A percentile compares a stretch with the other conserved stretches of the same genome.
Evolutionary conservation across 768 basidiomycete species (phyloP).

Genomic region (Hydnum rufescens): DNA sequence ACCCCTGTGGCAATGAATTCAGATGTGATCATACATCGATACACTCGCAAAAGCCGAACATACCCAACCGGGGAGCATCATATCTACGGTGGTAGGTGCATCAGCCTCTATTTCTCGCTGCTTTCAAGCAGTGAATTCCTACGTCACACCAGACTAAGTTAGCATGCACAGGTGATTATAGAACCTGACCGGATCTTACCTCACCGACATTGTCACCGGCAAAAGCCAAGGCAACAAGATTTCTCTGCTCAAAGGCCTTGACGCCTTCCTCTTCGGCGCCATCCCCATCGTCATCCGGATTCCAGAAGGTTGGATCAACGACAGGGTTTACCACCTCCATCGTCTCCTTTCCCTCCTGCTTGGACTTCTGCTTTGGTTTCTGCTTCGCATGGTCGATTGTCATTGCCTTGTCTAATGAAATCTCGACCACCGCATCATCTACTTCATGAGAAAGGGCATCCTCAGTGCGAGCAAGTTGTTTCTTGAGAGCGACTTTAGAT

Average conservation of each 20-base stretch:
- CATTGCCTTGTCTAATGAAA: slow-evolving; percentile 30
- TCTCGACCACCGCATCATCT: slow-evolving; percentile 67
- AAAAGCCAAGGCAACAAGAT: slow-evolving; percentile 86
- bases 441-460: slow-evolving; percentile 37
- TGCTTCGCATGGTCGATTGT: slow-evolving; percentile 13
- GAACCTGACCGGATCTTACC: slow-evolving; percentile 25
- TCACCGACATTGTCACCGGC: slow-evolving; percentile 92
- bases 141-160: slow-evolving; percentile 19
- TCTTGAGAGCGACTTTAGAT: slow-evolving; percentile 56
- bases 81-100: slow-evolving; percentile 74
- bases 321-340: slow-evolving; percentile 9
- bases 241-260: slow-evolving; percentile 71
- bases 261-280: slow-evolving; percentile 23
- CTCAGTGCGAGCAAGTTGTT: slow-evolving; percentile 33
- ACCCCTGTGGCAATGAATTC: slow-evolving; percentile 28
- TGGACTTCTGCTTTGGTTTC: slow-evolving; percentile 2
- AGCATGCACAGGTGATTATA: not conserved
- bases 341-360: not conserved
- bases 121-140: slow-evolving; percentile 79
- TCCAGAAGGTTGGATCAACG: slow-evolving; percentile 25
- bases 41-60: slow-evolving; percentile 20
- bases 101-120: slow-evolving; percentile 64
- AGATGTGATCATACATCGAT: not conserved
- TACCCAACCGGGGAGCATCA: slow-evolving; percentile 90
- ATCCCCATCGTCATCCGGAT: slow-evolving; percentile 45